Evolutionary conservation across 495 filamentous ascomycete species (phyloP).

Genomic region (Tuber calosporum): DNA sequence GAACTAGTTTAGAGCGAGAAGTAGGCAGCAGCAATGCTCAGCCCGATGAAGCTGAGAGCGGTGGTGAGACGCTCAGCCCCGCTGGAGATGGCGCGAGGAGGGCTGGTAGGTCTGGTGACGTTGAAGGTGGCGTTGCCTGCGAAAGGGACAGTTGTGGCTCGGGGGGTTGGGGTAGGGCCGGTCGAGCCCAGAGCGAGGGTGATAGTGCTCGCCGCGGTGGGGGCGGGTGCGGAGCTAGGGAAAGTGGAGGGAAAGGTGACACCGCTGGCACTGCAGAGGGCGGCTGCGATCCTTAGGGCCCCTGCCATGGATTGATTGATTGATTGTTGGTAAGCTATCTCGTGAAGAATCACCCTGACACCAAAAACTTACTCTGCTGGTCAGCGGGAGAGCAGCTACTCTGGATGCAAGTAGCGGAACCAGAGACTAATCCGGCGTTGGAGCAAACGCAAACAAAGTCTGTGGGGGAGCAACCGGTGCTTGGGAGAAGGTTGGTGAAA

Average conservation of each 20-base stretch:
- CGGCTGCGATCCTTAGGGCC: slow-evolving; percentile 14
- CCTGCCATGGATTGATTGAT: slow-evolving; percentile 8
- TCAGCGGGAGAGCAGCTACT: not conserved
- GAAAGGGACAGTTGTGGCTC: slow-evolving; percentile 2
- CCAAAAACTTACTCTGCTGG: slow-evolving; percentile 24
- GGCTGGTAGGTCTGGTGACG: not conserved
- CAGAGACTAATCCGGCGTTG: slow-evolving; percentile 14
- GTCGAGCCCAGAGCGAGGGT: too few relatives aligned
- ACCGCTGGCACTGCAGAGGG: slow-evolving; percentile 19
- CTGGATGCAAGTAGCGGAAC: slow-evolving; percentile 16
- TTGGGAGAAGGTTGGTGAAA: slow-evolving; percentile 17
- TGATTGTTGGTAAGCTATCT: slow-evolving; percentile 10
- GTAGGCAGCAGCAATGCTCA: not conserved
- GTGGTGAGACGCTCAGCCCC: not conserved
- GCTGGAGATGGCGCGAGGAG: not conserved
- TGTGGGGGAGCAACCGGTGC: slow-evolving; percentile 17
- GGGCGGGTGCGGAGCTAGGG: not conserved
- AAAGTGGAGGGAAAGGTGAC: slow-evolving; percentile 21
- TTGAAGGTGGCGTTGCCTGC: not conserved
- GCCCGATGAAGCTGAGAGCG: not conserved
- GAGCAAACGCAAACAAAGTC: slow-evolving; percentile 30
- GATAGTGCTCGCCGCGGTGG: not conserved
- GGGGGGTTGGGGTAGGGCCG: not conserved
- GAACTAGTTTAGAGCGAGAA: not conserved
- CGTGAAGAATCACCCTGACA: not conserved